These are phyloP conservation scores for Coemansia sp. DNA, from an alignment of 192 early-diverging fungal genomes.

Conservation along the genomic window DNA sequence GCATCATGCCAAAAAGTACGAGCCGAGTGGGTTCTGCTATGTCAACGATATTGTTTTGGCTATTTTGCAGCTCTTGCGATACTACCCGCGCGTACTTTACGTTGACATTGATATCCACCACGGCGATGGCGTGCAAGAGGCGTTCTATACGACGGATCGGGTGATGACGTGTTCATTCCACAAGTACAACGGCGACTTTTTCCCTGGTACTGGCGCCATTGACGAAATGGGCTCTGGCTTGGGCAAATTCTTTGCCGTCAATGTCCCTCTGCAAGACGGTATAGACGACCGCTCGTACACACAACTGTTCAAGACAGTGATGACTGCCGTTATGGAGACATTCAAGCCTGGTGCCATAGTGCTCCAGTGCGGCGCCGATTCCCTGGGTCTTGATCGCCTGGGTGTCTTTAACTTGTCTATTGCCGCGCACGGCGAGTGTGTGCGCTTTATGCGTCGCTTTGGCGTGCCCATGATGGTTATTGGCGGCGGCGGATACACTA, in stretches of 20 bases:
- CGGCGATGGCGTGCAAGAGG: slow-evolving; percentile 94
- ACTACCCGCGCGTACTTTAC: slow-evolving; percentile 90
- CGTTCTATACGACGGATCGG: slow-evolving; percentile 89
- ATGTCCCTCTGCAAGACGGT: slow-evolving; percentile 92
- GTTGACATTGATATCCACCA: slow-evolving; percentile 94
- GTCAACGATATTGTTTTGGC: slow-evolving; percentile 93
- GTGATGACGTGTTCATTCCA: slow-evolving; percentile 98
- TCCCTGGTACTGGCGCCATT: slow-evolving; percentile 91
- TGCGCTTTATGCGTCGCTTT: slow-evolving; percentile 89
- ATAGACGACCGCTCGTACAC: slow-evolving; percentile 92
- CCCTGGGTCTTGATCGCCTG: slow-evolving; percentile 89
- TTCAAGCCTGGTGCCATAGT: slow-evolving; percentile 91
- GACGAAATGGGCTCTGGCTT: slow-evolving; percentile 85
- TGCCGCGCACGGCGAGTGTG: slow-evolving; percentile 85
- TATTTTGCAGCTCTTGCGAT: slow-evolving; percentile 70
- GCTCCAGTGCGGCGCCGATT: slow-evolving; percentile 97
- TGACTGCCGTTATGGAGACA: slow-evolving; percentile 91
- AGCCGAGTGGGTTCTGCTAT: slow-evolving; percentile 94
- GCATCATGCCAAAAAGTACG: slow-evolving; percentile 79
- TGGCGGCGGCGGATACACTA: slow-evolving; percentile 97
- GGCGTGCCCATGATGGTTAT: slow-evolving; percentile 90
- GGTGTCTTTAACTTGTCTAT: slow-evolving; percentile 96
- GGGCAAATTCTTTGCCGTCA: slow-evolving; percentile 93
- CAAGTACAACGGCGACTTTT: slow-evolving; percentile 92
- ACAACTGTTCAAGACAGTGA: slow-evolving; percentile 67